Conservation (phyloP, 1,139 yeast species). For the Hansenula sp. region DNA sequence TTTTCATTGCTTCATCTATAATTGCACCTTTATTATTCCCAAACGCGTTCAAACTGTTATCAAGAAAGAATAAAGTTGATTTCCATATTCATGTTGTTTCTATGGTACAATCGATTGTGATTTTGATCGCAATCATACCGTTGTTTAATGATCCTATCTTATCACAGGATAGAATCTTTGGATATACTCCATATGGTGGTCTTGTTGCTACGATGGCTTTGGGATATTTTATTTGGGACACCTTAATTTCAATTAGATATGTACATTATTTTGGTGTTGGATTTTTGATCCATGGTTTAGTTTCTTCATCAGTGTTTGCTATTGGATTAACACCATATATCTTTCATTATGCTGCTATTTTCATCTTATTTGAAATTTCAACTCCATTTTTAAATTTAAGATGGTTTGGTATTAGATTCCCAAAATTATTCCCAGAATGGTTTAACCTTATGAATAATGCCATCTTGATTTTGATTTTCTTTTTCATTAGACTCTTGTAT, state of each 20-base stretch:
- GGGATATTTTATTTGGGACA: conserved; percentile 95
- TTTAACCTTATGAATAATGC: conserved; percentile 66
- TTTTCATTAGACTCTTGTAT: conserved; percentile 76
- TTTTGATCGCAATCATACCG: conserved; percentile 52
- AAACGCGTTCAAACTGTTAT: conserved; percentile 38
- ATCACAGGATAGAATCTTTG: conserved; percentile 51
- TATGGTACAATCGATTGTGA: conserved; percentile 65
- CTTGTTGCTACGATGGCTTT: conserved; percentile 66
- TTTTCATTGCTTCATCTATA: conserved; percentile 35
- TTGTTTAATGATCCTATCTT: conserved; percentile 53
- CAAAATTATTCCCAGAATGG: conserved; percentile 48
- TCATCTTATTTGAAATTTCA: conserved; percentile 81
- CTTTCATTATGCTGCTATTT: conserved; percentile 78
- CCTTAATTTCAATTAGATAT: conserved; percentile 57
- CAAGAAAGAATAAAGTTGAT: conserved; percentile 49
- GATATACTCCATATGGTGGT: conserved; percentile 69
- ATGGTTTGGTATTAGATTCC: conserved; percentile 82
- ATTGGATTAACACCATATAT: conserved; percentile 70
- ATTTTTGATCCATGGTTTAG: conserved; percentile 79
- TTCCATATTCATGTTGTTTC: conserved; percentile 82
- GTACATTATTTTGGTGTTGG: conserved; percentile 69
- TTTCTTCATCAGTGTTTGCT: conserved; percentile 71
- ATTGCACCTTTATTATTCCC: conserved; percentile 41
- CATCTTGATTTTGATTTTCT: conserved; percentile 63
- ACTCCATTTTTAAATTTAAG: conserved; percentile 91